Percentiles rank a stretch among this genome's conserved stretches.
These are phyloP conservation scores for Circinella umbellata DNA, from an alignment of 371 early-diverging fungal species.

Conservation along the genomic window DNA sequence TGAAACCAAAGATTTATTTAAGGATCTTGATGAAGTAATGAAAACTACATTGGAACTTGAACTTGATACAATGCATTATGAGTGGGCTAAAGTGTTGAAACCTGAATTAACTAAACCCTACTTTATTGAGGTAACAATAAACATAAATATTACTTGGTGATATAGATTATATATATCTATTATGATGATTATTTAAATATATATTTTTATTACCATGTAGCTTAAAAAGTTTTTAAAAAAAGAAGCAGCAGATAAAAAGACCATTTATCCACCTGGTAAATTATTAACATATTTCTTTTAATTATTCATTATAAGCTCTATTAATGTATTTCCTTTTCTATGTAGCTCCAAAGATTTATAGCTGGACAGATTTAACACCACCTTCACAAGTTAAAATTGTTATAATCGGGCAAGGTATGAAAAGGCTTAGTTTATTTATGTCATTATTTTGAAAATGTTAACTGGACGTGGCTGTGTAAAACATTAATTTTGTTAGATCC, in stretches of 20 bases:
- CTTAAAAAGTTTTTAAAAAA: conserved; percentile 70
- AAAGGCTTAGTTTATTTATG: no score
- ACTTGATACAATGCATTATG: conserved; percentile 69
- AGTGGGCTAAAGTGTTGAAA: conserved; percentile 77
- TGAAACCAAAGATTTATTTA: conserved; percentile 22
- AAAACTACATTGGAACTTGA: conserved; percentile 70
- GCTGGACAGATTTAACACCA: conserved; percentile 78
- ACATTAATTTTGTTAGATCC: conserved; percentile 73
- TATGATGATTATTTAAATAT: neutral
- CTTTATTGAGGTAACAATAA: conserved; percentile 63
- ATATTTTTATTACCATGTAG: conserved; percentile 33
- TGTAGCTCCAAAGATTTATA: conserved; percentile 69
- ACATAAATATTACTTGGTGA: no score
- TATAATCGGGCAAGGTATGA: conserved; percentile 86
- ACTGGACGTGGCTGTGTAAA: conserved; percentile 25
- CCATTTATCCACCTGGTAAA: conserved; percentile 78
- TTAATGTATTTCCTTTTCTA: neutral
- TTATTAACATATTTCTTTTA: neutral
- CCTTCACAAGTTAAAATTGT: conserved; percentile 77
- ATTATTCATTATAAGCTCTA: no score
- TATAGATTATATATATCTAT: neutral
- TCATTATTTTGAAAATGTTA: neutral
- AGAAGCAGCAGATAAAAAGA: conserved; percentile 54
- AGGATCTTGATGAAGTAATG: conserved; percentile 42
- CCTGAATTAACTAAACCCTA: conserved; percentile 80